phyloP scores from a whole-genome alignment of 768 basidiomycete species.

The Boletus barrowsii region DNA sequence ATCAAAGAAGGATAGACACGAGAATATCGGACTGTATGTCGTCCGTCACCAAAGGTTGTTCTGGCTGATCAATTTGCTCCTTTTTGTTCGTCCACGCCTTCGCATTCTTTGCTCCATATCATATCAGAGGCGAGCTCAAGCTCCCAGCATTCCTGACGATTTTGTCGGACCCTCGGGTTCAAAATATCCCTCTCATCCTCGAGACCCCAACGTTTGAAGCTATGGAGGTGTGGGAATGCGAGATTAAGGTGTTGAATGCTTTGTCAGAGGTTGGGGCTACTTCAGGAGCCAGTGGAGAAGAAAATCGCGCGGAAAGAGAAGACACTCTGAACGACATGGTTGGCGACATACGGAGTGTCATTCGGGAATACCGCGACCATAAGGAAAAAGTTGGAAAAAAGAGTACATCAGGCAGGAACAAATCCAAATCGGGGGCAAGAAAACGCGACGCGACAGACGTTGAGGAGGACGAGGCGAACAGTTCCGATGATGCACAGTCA shows the following conservation, averaged over 20 bases:
- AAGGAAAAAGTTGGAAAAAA: slow-evolving; percentile 8
- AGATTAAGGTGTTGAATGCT: slow-evolving; percentile 60
- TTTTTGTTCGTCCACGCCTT: background rate
- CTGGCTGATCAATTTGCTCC: background rate
- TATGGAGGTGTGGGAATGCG: slow-evolving; percentile 67
- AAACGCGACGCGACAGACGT: slow-evolving; percentile 3
- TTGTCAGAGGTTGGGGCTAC: slow-evolving; percentile 28
- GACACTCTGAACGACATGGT: slow-evolving; percentile 9
- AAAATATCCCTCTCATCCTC: slow-evolving; percentile 72
- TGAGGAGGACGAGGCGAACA: slow-evolving; percentile 4
- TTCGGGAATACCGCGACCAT: slow-evolving; percentile 11
- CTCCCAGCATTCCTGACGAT: slow-evolving; percentile 62
- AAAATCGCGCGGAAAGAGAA: background rate
- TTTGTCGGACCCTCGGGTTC: slow-evolving; percentile 63
- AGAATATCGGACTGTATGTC: slow-evolving; percentile 79
- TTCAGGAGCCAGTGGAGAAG: background rate
- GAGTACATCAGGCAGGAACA: background rate
- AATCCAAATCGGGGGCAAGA: slow-evolving; percentile 1
- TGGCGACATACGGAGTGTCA: slow-evolving; percentile 8
- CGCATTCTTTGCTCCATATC: background rate
- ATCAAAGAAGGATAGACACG: slow-evolving; percentile 75
- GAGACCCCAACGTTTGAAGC: slow-evolving; percentile 77
- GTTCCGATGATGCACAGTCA: slow-evolving; percentile 5
- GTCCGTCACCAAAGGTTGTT: background rate
- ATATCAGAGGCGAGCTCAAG: slow-evolving; percentile 61